These are phyloP conservation scores for Erythrobasidium yunnanense DNA, from an alignment of 768 basidiomycete genomes.

Conservation along the genomic window DNA sequence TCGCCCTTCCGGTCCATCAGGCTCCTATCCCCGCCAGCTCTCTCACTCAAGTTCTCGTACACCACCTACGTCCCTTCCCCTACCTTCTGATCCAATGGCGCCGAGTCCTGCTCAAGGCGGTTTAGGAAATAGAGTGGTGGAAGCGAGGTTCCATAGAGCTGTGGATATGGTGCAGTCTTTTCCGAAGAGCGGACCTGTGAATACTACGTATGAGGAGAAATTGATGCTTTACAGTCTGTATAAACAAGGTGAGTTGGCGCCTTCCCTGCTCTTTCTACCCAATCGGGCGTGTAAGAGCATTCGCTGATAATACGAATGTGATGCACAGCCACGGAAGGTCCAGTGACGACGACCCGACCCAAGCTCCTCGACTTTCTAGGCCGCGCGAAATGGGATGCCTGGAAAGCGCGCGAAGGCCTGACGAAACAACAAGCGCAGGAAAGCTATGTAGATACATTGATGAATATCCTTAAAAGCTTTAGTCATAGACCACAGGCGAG, in stretches of 20 bases:
- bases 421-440: slow-evolving; percentile 13
- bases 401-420: slow-evolving; percentile 16
- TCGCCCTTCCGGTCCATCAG: neutral
- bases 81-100: neutral
- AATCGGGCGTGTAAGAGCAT: neutral
- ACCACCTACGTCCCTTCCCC: neutral
- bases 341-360: slow-evolving; percentile 13
- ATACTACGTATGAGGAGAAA: slow-evolving; percentile 92
- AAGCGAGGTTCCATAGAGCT: slow-evolving; percentile 61
- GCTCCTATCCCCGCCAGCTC: neutral
- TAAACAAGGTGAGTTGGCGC: slow-evolving; percentile 24
- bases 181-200: slow-evolving; percentile 87
- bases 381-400: slow-evolving; percentile 24
- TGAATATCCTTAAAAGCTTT: slow-evolving; percentile 6
- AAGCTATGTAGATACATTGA: slow-evolving; percentile 13
- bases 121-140: no score
- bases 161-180: slow-evolving; percentile 84
- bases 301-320: neutral
- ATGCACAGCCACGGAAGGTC: slow-evolving; percentile 24
- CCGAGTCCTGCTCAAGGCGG: no score
- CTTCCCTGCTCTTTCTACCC: neutral
- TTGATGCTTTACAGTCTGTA: slow-evolving; percentile 67
- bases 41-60: neutral
- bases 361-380: slow-evolving; percentile 15
- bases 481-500: slow-evolving; percentile 8